Evolutionary conservation across 306 rosid species (phyloP), one percentile per base, ranked within the genome.

Genomic region (Mucuna pruriens): DNA sequence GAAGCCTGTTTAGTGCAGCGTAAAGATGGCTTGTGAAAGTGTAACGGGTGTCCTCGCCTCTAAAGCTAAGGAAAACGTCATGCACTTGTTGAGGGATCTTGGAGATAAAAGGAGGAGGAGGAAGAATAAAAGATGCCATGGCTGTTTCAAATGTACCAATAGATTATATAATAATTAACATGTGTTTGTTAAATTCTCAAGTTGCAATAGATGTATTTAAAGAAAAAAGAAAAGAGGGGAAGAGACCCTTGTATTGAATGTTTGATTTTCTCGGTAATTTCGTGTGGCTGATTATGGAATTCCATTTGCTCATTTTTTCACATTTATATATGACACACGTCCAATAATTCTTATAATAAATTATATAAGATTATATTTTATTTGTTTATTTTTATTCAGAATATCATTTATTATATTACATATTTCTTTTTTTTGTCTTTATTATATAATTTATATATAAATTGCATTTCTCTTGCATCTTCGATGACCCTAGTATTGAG

Each of bases 1-100:
- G 22, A 0, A 54, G 77, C 76, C 84, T 55, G 0, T 2, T 55
- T 9, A 84, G n/a, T 0, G 87, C 77, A 0, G 84, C 66, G 13
- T 73, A 70, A 1, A 78, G 80, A 84, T 78, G 86, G 83, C 83
- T 48, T 0, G 83, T 77, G 79, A 83, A 83, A 1, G 62, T 61
- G 6, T 38, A 61, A 11, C 86, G 74, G 0, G 82, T 83, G 51
- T 83, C 85, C 26, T 68, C 79, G 2, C 86, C 82, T 15, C 82
- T 17, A 6, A 83, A 83, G 23, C 75, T 83, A 0, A 77, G 60
- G 31, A 78, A 84, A n/a, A 80, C 87, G 1, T 80, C 78, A 9
- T 75, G 76, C 3, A 0, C 31, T 67, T 25, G 69, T 26, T 7
- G 48, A n/a, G 87, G 52, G 26, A 0, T 31, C 7, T 16, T 61